A percentile compares a stretch with the other conserved stretches of the same genome.
phyloP scores from a whole-genome alignment of 148 eudicot genomes.

The Rhododendron ovatum region DNA sequence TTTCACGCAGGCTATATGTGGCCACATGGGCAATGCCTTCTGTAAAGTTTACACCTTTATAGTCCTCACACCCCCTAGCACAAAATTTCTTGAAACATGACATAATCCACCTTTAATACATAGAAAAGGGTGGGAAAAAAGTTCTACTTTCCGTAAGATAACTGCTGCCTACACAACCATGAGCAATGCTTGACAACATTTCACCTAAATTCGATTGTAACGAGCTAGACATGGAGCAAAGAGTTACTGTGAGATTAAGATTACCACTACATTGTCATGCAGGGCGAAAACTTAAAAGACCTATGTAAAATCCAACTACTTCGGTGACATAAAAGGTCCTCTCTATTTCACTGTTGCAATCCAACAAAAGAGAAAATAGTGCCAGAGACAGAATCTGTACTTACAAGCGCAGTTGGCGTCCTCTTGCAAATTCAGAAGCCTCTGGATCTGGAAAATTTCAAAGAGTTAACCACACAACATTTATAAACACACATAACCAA shows the following conservation, averaged over 20 bases:
- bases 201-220: not conserved
- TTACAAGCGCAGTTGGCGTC: constrained; percentile 96
- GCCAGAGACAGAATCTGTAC: constrained; percentile 21
- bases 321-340: not conserved
- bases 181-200: not conserved
- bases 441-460: constrained; percentile 52
- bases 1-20: not conserved
- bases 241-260: not conserved
- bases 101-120: not conserved
- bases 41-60: not conserved
- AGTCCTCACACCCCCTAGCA: not conserved
- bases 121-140: not conserved
- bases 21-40: not conserved
- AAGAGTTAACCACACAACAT: not conserved
- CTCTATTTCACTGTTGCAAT: not conserved
- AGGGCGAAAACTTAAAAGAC: not conserved
- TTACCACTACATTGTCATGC: not conserved
- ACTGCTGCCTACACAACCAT: not conserved
- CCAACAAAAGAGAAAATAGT: not conserved
- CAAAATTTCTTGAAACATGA: not conserved
- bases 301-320: not conserved
- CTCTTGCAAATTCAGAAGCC: constrained; percentile 66
- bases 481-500: not conserved
- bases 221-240: not conserved
- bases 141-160: not conserved